Evolutionary conservation across 1,139 yeast genomes (phyloP).

Genomic region (Torulaspora pretoriensis): DNA sequence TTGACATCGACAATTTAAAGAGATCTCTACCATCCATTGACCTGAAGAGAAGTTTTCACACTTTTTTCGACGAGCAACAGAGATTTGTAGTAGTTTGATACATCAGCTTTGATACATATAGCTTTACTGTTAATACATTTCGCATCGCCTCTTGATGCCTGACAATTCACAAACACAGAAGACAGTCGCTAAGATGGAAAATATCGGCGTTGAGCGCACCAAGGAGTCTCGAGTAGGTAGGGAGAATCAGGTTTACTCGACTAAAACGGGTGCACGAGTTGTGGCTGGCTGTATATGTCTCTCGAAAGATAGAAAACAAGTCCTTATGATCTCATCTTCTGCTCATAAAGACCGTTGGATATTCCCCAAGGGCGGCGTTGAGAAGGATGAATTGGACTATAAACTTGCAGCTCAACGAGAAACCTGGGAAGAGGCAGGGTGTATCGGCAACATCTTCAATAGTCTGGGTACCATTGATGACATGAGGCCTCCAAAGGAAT

Average conservation of each 20-base stretch:
- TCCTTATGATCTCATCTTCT: conserved; percentile 73
- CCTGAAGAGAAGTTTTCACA: conserved; percentile 20
- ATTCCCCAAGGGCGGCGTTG: conserved; percentile 95
- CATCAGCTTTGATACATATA: not conserved
- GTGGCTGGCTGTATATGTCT: conserved; percentile 87
- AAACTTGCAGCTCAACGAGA: conserved; percentile 69
- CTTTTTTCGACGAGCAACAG: conserved; percentile 25
- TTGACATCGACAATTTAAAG: conserved; percentile 23
- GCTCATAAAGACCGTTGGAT: conserved; percentile 71
- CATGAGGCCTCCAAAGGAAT: conserved; percentile 60
- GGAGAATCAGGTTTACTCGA: conserved; percentile 45
- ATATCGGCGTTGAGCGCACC: conserved; percentile 22
- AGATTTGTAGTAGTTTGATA: conserved; percentile 22
- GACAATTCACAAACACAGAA: not conserved
- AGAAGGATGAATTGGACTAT: conserved; percentile 65
- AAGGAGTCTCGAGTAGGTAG: conserved; percentile 33
- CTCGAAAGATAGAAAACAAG: conserved; percentile 51
- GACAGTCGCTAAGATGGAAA: not conserved
- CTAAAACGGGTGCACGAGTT: conserved; percentile 67
- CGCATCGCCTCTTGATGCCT: not conserved
- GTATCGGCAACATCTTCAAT: conserved; percentile 54
- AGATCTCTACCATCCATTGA: conserved; percentile 19
- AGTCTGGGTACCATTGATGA: conserved; percentile 67
- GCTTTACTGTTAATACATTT: not conserved
- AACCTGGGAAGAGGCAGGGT: conserved; percentile 98